These are phyloP conservation scores for Sporothrix brasiliensis DNA, from an alignment of 2,329 filamentous ascomycete species.

Conservation along the genomic window DNA sequence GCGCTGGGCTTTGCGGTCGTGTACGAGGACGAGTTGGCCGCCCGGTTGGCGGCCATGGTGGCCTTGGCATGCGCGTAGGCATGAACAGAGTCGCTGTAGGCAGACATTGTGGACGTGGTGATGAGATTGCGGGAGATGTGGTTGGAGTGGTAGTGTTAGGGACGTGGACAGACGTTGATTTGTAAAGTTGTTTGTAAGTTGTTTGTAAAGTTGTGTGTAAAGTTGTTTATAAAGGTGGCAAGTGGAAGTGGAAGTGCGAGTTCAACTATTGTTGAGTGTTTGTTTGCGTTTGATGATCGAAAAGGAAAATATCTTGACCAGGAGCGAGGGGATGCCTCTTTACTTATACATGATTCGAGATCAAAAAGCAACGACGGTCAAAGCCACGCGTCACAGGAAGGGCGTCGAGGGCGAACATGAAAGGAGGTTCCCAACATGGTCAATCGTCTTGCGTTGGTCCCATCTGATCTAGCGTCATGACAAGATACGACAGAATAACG, in stretches of 20 bases:
- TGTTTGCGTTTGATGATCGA: constrained; percentile 15
- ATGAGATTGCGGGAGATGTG: background rate
- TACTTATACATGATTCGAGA: constrained; percentile 28
- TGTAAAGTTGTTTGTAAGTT: background rate
- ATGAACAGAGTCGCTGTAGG: constrained; percentile 34
- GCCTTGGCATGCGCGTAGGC: constrained; percentile 22
- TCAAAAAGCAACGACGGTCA: background rate
- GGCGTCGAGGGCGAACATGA: background rate
- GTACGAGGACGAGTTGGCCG: constrained; percentile 39
- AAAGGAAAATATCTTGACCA: background rate
- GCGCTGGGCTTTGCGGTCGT: too few species aligned
- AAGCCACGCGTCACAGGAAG: background rate
- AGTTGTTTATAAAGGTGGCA: background rate
- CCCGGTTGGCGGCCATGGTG: constrained; percentile 36
- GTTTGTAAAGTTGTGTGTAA: background rate
- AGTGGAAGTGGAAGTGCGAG: background rate
- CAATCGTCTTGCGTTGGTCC: constrained; percentile 16
- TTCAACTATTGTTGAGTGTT: constrained; percentile 18
- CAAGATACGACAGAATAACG: too few species aligned
- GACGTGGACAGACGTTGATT: too few species aligned
- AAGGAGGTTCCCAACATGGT: constrained; percentile 1
- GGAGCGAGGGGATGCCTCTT: background rate
- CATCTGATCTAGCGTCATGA: background rate
- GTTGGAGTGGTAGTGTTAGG: background rate
- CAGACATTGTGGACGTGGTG: constrained; percentile 26